phyloP scores from a whole-genome alignment of 1,284 basidiomycete species.

The Marasmius fiardii region DNA sequence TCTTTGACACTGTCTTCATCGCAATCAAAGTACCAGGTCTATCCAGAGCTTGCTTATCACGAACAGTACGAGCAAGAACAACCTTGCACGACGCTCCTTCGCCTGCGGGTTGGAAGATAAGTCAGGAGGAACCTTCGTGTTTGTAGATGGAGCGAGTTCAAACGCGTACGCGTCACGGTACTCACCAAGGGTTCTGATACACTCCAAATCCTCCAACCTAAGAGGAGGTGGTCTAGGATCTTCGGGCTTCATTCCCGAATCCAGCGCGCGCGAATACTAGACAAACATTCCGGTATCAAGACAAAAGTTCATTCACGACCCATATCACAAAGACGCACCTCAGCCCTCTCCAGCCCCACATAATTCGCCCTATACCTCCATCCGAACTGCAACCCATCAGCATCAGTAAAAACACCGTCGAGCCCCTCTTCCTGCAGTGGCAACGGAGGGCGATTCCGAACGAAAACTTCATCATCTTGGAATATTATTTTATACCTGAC shows the following conservation, averaged over 20 bases:
- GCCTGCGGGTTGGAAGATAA: conserved; percentile 26
- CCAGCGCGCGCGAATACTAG: conserved; percentile 1
- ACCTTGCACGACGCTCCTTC: conserved; percentile 38
- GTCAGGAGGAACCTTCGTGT: neutral
- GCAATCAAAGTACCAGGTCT: conserved; percentile 31
- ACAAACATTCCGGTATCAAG: neutral
- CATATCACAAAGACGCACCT: too few species aligned
- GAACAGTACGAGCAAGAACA: conserved; percentile 33
- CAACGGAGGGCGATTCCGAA: neutral
- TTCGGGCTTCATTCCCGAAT: conserved; percentile 14
- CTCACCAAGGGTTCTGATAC: conserved; percentile 34
- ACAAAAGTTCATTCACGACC: too few species aligned
- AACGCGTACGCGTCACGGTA: conserved; percentile 27
- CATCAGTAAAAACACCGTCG: neutral
- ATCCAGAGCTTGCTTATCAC: conserved; percentile 25
- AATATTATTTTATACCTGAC: neutral
- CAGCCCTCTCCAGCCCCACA: neutral
- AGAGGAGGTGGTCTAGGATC: conserved; percentile 31
- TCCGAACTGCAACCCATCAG: neutral
- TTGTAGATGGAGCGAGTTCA: neutral
- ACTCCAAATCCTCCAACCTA: conserved; percentile 35
- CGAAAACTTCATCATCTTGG: neutral
- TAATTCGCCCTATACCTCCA: neutral
- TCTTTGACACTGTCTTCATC: conserved; percentile 39
- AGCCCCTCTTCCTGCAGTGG: neutral